Evolutionary conservation across 1,139 yeast species (phyloP).

Genomic region (Pneumocystis carinii): DNA sequence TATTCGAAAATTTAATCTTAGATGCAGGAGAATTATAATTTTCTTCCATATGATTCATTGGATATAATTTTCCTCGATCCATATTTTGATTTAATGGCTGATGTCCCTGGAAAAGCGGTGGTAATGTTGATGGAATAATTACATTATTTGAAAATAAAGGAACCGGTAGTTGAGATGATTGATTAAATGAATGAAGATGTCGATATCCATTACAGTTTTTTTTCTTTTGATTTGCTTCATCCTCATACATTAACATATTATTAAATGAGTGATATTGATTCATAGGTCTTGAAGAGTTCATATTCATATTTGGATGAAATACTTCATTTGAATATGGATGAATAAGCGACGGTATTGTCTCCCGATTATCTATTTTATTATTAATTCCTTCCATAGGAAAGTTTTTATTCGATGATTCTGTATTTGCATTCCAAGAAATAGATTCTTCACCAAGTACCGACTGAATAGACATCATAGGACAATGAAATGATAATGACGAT

Average conservation of each 20-base stretch:
- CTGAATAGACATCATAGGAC: background rate
- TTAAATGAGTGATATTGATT: background rate
- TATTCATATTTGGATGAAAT: background rate
- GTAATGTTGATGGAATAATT: background rate
- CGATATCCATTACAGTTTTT: background rate
- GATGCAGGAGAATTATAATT: background rate
- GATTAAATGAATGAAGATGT: background rate
- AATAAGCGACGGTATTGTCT: background rate
- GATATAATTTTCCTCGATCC: background rate
- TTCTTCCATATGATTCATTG: background rate
- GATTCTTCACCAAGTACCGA: background rate
- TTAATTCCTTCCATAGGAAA: background rate
- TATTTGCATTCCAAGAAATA: background rate
- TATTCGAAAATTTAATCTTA: background rate
- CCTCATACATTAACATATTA: background rate
- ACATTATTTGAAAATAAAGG: background rate
- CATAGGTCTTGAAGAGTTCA: background rate
- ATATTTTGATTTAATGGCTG: background rate
- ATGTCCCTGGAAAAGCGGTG: background rate
- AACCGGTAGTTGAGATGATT: background rate
- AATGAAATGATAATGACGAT: background rate
- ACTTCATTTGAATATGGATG: background rate
- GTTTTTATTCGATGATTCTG: background rate
- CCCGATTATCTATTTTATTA: background rate
- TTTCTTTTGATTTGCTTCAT: background rate